phyloP scores from a whole-genome alignment of 495 filamentous ascomycete species.

The Pyronema domesticum region DNA sequence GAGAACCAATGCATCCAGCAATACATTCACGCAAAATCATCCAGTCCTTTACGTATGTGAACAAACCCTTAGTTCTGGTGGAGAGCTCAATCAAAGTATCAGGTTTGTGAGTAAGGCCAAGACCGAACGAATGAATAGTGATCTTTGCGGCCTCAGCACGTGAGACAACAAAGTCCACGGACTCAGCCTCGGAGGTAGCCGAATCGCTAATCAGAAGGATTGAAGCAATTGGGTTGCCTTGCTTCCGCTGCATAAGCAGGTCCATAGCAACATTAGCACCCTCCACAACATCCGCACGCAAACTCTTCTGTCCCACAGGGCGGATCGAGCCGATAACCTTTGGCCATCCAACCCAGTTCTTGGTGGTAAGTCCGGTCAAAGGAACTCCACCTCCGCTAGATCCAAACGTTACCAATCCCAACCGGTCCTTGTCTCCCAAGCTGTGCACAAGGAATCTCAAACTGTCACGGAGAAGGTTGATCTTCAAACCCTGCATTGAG shows the following conservation, averaged over 20 bases:
- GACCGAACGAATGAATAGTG: constrained; percentile 86
- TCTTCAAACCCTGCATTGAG: constrained; percentile 98
- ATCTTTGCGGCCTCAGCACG: constrained; percentile 95
- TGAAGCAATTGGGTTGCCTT: constrained; percentile 86
- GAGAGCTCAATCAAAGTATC: constrained; percentile 98
- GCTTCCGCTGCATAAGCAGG: constrained; percentile 91
- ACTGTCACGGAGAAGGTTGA: constrained; percentile 82
- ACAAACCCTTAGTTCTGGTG: constrained; percentile 86
- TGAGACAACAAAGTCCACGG: constrained; percentile 97
- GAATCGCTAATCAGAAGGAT: constrained; percentile 98
- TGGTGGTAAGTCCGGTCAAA: constrained; percentile 93
- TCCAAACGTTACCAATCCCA: constrained; percentile 96
- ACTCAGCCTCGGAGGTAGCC: constrained; percentile 89
- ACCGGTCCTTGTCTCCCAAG: constrained; percentile 84
- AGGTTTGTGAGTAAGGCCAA: constrained; percentile 93
- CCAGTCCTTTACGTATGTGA: constrained; percentile 98
- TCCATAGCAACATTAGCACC: constrained; percentile 99
- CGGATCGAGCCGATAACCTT: constrained; percentile 77
- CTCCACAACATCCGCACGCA: constrained; percentile 91
- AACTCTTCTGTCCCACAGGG: constrained; percentile 88
- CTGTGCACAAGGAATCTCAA: constrained; percentile 82
- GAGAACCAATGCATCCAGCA: constrained; percentile 80
- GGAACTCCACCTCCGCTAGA: constrained; percentile 86
- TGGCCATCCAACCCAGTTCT: constrained; percentile 79
- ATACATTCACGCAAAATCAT: constrained; percentile 99